phyloP scores from a whole-genome alignment of 495 filamentous ascomycete species.

The Filosporella fistucella region DNA sequence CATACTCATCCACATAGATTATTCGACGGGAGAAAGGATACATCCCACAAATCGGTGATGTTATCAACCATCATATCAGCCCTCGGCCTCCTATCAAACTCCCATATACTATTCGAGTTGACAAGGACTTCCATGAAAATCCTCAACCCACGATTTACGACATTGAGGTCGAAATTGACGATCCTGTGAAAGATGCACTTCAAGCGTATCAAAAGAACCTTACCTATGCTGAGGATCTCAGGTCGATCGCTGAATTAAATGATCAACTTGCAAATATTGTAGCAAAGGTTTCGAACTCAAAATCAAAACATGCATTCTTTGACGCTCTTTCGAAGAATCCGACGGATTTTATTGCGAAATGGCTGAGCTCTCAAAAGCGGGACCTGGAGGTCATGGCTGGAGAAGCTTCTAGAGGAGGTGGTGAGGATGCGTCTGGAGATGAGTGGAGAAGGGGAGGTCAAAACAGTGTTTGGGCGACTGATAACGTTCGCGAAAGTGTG shows the following conservation, averaged over 20 bases:
- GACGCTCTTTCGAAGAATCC: constrained; percentile 73
- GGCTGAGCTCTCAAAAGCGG: constrained; percentile 82
- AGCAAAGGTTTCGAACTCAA: constrained; percentile 70
- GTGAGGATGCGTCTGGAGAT: constrained; percentile 50
- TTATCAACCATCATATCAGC: constrained; percentile 67
- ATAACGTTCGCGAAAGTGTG: constrained; percentile 52
- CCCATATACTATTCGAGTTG: constrained; percentile 89
- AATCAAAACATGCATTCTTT: constrained; percentile 84
- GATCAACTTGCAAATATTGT: constrained; percentile 78
- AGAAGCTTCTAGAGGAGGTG: constrained; percentile 66
- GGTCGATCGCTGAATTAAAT: constrained; percentile 67
- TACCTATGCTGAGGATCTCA: constrained; percentile 56
- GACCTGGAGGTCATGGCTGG: constrained; percentile 89
- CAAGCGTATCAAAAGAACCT: constrained; percentile 52
- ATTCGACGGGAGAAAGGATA: constrained; percentile 73
- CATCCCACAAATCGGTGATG: constrained; percentile 84
- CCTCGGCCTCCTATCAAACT: constrained; percentile 80
- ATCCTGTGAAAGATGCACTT: constrained; percentile 70
- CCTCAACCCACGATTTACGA: constrained; percentile 78
- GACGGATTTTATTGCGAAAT: constrained; percentile 71
- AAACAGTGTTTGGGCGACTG: constrained; percentile 46
- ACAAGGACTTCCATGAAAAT: constrained; percentile 71
- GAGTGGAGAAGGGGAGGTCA: constrained; percentile 51
- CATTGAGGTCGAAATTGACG: constrained; percentile 77
- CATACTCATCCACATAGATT: constrained; percentile 48